Evolutionary conservation across 257 asterid species (phyloP), one percentile per base, ranked within the genome.

Genomic region (Prunella vulgaris): DNA sequence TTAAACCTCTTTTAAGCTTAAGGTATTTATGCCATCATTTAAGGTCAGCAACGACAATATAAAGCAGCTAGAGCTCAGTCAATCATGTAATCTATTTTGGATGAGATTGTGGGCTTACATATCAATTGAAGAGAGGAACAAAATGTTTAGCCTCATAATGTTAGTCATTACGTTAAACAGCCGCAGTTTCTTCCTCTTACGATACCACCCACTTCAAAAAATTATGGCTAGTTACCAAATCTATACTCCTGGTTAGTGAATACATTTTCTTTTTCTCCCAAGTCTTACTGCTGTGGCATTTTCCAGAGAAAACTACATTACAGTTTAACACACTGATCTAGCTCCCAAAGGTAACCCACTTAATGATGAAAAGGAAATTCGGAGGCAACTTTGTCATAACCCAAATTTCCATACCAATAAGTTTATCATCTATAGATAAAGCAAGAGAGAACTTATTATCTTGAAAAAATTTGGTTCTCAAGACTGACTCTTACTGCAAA

Each of bases 1-100:
- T 77, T 32, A 49, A 48, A 62, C 52, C 28, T 56, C 60, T 68
- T 18, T 62, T n/a, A 18, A 70, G 38, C 35, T 59, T 30, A 40
- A 25, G 42, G 25, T 74, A 14, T 56, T 56, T 8, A 12, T 24
- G 38, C 52, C 66, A 32, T 37, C 38, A 13, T 67, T n/a, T 58
- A 32, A 17, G 20, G 77, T 53, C 20, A 32, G 38, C 21, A 18
- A 51, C 44, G 61, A 65, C 54, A 66, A 71, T 48, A 58, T 27
- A 35, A 13, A 46, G 51, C 5, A 48, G 69, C 52, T 64, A 48
- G 38, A 35, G 63, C 71, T 60, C 42, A 10, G 56, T 52, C 66
- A 53, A 52, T 60, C 58, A 30, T 74, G 14, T 42, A 74, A 60
- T 71, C 25, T 58, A 21, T 30, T 64, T 14, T 13, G 25, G 63